Base-by-base conservation (phyloP, 345 rosid genomes). In the Aegle marmelos region DNA sequence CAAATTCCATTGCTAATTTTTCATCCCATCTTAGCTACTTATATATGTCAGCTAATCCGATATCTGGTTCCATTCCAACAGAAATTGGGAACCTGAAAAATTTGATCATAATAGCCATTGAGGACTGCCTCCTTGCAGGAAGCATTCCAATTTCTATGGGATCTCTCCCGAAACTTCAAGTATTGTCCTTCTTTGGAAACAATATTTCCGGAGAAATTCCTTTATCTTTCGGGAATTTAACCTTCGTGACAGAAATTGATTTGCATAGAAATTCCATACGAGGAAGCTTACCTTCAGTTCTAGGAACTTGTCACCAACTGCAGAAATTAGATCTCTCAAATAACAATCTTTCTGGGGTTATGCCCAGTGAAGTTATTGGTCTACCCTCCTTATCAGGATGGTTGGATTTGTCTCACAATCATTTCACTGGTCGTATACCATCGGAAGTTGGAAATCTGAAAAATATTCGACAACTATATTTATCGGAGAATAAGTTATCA, bases 191-290 rank as follows among this genome's bases (percentile, higher is more conserved):
- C 10, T 80, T 76, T 36, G 83, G 78, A 62, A 83, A 83, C 79
- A 64, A n/a, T 60, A 67, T 83, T 59, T 88, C 87, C 0, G 91
- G 91, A 45, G 86, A 86, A 57, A 70, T 88, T 72, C 88, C 85
- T 14, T 53, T 58, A n/a, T 83, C 87, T 19, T 71, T 88, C 59
- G 90, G 84, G 74, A 88, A 82, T 74, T 72, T 86, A 66, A 76
- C 86, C 74, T 81, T 36, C n/a, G 22, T 86, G 74, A 73, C 81
- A 6, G 80, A 74, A 61, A 72, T 83, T 22, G 53, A 41, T 3
- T 74, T 83, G 11, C 2, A 22, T 3, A 54, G 33, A 16, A 88
- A 88, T 64, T 79, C 70, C 54, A 59, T 86, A 50, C 30, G 74
- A 0, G 91, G 89, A 30, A 82, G 73, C 39, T 83, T 86, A 66